phyloP scores from a whole-genome alignment of 2,329 filamentous ascomycete species.

The Chrysoporthe cubensis region DNA sequence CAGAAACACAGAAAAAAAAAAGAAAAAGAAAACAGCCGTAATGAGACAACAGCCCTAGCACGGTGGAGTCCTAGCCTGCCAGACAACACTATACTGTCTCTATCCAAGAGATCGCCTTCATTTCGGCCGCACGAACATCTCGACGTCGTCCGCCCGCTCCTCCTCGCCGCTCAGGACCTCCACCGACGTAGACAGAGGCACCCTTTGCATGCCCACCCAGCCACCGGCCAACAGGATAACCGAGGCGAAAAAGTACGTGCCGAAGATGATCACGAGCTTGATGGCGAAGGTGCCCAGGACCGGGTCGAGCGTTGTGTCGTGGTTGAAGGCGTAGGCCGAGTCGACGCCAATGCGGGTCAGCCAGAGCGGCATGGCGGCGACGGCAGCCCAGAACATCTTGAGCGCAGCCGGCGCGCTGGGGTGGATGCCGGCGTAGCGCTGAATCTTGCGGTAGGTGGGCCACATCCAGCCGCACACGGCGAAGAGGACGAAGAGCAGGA shows the following conservation, averaged over 20 bases:
- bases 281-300: constrained; percentile 32
- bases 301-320: constrained; percentile 31
- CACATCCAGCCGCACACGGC: constrained; percentile 33
- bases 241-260: constrained; percentile 29
- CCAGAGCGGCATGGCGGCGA: constrained; percentile 32
- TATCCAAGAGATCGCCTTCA: background rate
- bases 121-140: background rate
- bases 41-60: background rate
- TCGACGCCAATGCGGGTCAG: constrained; percentile 31
- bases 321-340: constrained; percentile 32
- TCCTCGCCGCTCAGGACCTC: background rate
- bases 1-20: background rate
- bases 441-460: constrained; percentile 30
- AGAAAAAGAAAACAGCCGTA: background rate
- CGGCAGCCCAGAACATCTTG: constrained; percentile 28
- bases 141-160: background rate
- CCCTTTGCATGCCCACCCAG: constrained; percentile 13
- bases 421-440: constrained; percentile 17
- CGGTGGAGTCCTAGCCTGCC: background rate
- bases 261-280: constrained; percentile 31
- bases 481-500: constrained; percentile 33
- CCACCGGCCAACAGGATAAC: constrained; percentile 26
- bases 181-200: background rate
- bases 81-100: background rate
- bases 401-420: constrained; percentile 28